phyloP scores from a whole-genome alignment of 1,139 yeast species.

The Yamadazyma atlantica region DNA sequence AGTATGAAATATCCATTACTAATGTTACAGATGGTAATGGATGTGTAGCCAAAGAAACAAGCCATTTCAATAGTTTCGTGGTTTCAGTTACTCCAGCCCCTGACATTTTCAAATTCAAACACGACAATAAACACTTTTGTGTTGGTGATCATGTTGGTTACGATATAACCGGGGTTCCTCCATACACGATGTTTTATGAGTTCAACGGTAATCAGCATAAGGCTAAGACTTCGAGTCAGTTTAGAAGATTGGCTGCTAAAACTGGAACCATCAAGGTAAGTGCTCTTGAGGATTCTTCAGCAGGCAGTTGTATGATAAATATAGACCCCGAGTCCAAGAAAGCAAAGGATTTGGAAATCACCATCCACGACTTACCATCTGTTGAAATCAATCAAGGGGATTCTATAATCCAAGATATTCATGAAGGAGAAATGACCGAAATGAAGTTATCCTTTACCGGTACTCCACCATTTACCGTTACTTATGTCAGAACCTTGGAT shows the following conservation, averaged over 20 bases:
- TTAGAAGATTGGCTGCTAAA: conserved; percentile 71
- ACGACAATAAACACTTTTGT: conserved; percentile 55
- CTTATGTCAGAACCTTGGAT: conserved; percentile 53
- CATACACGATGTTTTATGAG: conserved; percentile 70
- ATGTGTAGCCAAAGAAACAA: conserved; percentile 51
- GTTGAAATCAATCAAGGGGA: conserved; percentile 86
- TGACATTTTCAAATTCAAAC: conserved; percentile 43
- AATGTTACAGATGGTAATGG: conserved; percentile 69
- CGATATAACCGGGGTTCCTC: conserved; percentile 74
- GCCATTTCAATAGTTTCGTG: conserved; percentile 33
- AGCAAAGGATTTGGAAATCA: conserved; percentile 45
- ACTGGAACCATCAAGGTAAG: conserved; percentile 74
- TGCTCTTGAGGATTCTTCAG: conserved; percentile 73
- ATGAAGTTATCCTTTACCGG: conserved; percentile 68
- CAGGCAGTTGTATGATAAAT: conserved; percentile 65
- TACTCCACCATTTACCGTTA: conserved; percentile 67
- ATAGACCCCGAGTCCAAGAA: conserved; percentile 43
- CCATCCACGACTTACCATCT: conserved; percentile 81
- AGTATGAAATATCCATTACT: conserved; percentile 57
- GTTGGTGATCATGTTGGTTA: conserved; percentile 89
- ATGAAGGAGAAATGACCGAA: conserved; percentile 86
- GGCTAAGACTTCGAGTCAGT: conserved; percentile 57
- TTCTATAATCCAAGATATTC: conserved; percentile 70
- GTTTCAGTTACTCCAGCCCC: conserved; percentile 78
- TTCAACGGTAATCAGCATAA: conserved; percentile 64